Evolutionary conservation across 2,329 filamentous ascomycete species (phyloP).

Genomic region (Cladosporium cucumerinum): DNA sequence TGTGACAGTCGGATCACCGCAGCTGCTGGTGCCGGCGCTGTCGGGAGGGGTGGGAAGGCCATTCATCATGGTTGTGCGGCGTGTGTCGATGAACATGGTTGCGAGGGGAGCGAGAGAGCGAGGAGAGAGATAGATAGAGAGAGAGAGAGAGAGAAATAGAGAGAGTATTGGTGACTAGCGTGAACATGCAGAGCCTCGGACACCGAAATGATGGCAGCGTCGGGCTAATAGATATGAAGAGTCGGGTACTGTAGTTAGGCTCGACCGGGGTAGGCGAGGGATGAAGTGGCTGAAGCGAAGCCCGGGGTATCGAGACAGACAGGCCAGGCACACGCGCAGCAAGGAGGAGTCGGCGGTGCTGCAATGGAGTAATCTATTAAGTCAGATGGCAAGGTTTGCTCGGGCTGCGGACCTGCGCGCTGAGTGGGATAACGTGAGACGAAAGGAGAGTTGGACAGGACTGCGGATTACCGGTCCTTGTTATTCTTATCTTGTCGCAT

Average conservation of each 20-base stretch:
- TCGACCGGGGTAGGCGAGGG: not conserved
- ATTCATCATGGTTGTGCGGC: not conserved
- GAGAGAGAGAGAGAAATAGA: too few relatives aligned
- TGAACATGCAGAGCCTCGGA: slow-evolving; percentile 6
- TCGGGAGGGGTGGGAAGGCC: slow-evolving; percentile 16
- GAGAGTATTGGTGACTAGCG: not conserved
- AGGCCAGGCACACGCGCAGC: not conserved
- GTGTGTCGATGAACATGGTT: slow-evolving; percentile 13
- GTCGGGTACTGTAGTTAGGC: not conserved
- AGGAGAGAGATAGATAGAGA: too few relatives aligned
- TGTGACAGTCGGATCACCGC: slow-evolving; percentile 29
- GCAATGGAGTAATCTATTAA: not conserved
- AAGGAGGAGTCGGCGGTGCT: not conserved
- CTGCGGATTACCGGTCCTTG: not conserved
- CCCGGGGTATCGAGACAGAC: not conserved
- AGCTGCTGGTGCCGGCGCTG: slow-evolving; percentile 10
- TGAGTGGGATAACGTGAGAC: slow-evolving; percentile 13
- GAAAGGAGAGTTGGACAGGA: not conserved
- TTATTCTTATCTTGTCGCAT: not conserved
- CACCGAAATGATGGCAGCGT: not conserved
- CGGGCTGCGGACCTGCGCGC: slow-evolving; percentile 8
- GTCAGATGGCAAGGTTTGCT: not conserved
- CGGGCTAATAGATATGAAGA: not conserved
- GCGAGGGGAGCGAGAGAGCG: not conserved
- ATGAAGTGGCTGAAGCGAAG: slow-evolving; percentile 1